Evolutionary conservation across 345 rosid genomes (phyloP).

Genomic region (Citrus medica): DNA sequence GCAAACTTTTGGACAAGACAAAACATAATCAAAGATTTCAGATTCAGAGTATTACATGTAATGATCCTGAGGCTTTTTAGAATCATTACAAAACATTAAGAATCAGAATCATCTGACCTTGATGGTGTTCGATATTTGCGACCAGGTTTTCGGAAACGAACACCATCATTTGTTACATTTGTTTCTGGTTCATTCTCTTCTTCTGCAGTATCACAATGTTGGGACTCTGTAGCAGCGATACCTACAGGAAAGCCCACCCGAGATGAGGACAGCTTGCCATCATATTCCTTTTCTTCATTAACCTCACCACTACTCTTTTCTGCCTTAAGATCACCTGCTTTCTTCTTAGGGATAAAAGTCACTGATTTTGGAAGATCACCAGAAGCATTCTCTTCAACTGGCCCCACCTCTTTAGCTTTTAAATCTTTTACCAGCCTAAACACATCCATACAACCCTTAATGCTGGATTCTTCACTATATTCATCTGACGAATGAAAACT

Average conservation of each 20-base stretch:
- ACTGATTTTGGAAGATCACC: conserved; percentile 32
- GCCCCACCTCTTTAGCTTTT: conserved; percentile 24
- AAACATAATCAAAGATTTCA: not conserved
- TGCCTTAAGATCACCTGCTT: conserved; percentile 15
- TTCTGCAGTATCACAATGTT: conserved; percentile 20
- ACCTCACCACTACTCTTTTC: conserved; percentile 13
- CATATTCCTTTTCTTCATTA: conserved; percentile 16
- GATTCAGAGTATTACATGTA: not conserved
- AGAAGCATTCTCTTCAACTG: conserved; percentile 16
- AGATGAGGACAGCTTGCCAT: not conserved
- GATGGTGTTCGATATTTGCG: conserved; percentile 44
- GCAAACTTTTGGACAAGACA: not conserved
- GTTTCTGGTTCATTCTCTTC: conserved; percentile 31
- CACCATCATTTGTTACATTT: conserved; percentile 1
- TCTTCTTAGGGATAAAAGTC: conserved; percentile 54
- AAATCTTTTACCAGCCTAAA: conserved; percentile 26
- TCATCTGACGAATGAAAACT: conserved; percentile 43
- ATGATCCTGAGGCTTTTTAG: not conserved
- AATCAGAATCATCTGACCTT: conserved; percentile 35
- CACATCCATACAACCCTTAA: conserved; percentile 32
- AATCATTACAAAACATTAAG: conserved; percentile 17
- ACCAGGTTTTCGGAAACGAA: conserved; percentile 20
- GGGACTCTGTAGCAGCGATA: conserved; percentile 37
- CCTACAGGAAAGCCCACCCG: conserved; percentile 21
- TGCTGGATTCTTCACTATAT: conserved; percentile 35